Conservation (phyloP, 495 filamentous ascomycete species). For the Xylaria cubensis region DNA sequence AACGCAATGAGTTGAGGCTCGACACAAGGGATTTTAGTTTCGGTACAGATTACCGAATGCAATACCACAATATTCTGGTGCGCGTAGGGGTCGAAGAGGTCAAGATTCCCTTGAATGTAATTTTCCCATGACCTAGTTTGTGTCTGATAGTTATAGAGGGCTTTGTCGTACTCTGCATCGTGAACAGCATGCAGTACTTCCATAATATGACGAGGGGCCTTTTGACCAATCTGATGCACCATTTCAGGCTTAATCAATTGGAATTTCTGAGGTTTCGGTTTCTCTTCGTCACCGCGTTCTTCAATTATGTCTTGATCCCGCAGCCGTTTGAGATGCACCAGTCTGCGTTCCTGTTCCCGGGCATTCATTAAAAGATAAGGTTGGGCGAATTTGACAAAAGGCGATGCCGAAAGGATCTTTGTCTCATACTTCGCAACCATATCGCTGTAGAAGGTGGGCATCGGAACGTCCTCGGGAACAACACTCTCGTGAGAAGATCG, state of each 20-base stretch:
- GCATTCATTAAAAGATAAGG: constrained; percentile 92
- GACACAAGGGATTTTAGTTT: constrained; percentile 87
- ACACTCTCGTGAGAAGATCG: constrained; percentile 54
- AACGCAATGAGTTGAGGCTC: constrained; percentile 87
- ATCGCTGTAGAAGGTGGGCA: constrained; percentile 91
- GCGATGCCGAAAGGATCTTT: constrained; percentile 92
- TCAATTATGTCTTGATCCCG: constrained; percentile 76
- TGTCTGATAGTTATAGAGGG: constrained; percentile 89
- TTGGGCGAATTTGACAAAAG: constrained; percentile 92
- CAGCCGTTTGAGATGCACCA: constrained; percentile 79
- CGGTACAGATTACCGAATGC: constrained; percentile 89
- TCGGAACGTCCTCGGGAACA: constrained; percentile 85
- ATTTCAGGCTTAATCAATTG: constrained; percentile 92
- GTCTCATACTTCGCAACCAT: constrained; percentile 92
- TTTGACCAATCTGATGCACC: constrained; percentile 80
- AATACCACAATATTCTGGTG: constrained; percentile 97
- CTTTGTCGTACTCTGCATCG: constrained; percentile 95
- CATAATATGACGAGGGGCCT: constrained; percentile 81
- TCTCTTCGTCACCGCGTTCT: constrained; percentile 63
- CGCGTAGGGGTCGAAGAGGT: constrained; percentile 89
- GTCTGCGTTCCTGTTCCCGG: constrained; percentile 83
- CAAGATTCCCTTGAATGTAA: constrained; percentile 79
- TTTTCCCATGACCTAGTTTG: constrained; percentile 96
- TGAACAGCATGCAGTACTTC: constrained; percentile 94
- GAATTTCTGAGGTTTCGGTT: constrained; percentile 72